Evolutionary conservation across 805 yeast genomes (phyloP).

Genomic region (Groenewaldozyma salmanticensis): DNA sequence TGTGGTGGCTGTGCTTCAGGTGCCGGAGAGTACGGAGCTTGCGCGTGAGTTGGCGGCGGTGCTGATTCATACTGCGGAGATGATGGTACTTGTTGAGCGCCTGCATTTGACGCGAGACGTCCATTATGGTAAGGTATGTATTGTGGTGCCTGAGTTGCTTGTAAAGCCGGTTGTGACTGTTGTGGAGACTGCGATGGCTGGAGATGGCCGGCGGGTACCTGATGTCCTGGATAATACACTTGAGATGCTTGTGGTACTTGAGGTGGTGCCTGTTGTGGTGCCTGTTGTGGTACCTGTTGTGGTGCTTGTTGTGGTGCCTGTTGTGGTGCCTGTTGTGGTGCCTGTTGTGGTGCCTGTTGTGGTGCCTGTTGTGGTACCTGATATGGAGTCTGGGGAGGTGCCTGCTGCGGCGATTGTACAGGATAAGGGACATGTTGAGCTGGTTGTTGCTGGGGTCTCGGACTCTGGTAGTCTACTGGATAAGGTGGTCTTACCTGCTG

Average conservation of each 20-base stretch:
- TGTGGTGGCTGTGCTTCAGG: not conserved
- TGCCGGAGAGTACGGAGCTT: not conserved
- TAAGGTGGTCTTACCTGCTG: not conserved
- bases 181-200: not conserved
- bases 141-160: not conserved
- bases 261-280: not conserved
- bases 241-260: not conserved
- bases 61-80: too few species aligned
- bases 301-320: slow-evolving; percentile 9
- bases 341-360: not conserved
- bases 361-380: not conserved
- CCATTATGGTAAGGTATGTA: too few species aligned
- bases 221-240: too few species aligned
- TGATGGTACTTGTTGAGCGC: too few species aligned
- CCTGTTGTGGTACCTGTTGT: not conserved
- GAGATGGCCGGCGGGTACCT: not conserved
- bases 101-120: too few species aligned
- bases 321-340: slow-evolving; percentile 18
- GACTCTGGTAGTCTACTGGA: not conserved
- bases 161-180: not conserved
- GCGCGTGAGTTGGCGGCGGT: not conserved
- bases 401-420: not conserved
- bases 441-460: slow-evolving; percentile 13
- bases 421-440: slow-evolving; percentile 16
- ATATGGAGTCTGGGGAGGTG: too few species aligned